Evolutionary conservation across 2,329 filamentous ascomycete genomes (phyloP), one percentile per base, ranked within the genome.

Genomic region (Aspergillus sp.): DNA sequence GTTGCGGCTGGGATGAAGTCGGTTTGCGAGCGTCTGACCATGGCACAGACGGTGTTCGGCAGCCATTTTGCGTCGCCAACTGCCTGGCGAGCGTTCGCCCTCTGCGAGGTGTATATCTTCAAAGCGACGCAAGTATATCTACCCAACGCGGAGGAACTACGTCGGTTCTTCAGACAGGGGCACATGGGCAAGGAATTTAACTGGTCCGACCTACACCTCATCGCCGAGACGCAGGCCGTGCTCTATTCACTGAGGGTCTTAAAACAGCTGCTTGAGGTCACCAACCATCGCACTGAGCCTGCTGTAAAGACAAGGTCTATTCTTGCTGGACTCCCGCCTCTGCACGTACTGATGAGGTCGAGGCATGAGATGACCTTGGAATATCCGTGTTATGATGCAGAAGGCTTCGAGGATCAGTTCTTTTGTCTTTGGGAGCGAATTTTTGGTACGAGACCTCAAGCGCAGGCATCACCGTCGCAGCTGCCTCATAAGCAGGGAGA

Each of bases 161-260:
- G 39, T 15, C 36, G 40, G 20, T 60, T 63, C 16, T 39, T 64
- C 6, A 38, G 27, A 13, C 30, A 46, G 7, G 53, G 54, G 2
- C 46, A 48, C 30, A 47, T 48, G 39, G 48, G 45, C 2, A 51
- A 60, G n/a, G 44, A 47, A 2, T 34, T 63, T 8, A 58, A 63
- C 1, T 83, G 79, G 80, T 61, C 69, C 7, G 59, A 70, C 12
- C 55, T 81, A 26, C 80, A 85, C 45, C 63, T 80, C 29, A 52
- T 67, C 6, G 76, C 78, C 0, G 74, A 80, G 41, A 53, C 76
- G 0, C 73, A 80, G 33, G 73, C 72, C 4, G 63, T 68, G 1
- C 54, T 75, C 4, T 82, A 82, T 47, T 81, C 78, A 1, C 48
- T 82, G 1, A 67, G 75, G 26, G 71, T 81, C 62, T 41, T 75